Evolutionary conservation across 805 yeast species (phyloP), one percentile per base, ranked within the genome.

Genomic region (Cyberlindnera bimundalis): DNA sequence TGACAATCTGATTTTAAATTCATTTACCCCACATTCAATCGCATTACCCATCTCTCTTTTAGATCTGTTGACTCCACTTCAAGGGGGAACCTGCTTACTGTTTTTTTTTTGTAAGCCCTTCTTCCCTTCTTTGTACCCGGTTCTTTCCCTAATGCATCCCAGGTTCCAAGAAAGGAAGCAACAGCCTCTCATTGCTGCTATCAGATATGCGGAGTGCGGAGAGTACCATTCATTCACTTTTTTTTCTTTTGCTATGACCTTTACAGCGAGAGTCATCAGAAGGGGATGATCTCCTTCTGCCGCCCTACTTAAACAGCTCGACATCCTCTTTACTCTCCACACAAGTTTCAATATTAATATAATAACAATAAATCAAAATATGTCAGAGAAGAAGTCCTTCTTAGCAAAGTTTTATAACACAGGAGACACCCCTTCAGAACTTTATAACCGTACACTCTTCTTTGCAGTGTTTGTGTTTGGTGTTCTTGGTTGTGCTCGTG

Each of bases 401-500:
- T 29, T 48, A 20, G 35, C 44, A 12, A 51, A 48, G 35, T 46
- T 47, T 29, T 50, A 50, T 39, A 40, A 45, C 35, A 39, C 42
- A 3, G 53, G 43, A 19, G 56, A 48, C 15, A 28, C 60, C 1
- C 78, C 77, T 3, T 56, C 56, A 29, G 74, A 74, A 45, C 68
- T 73, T 21, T 75, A 66, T 48, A 76, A 76, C 61, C 47, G 60
- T 52, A 66, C 69, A 8, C 63, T 77, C 28, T 74, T 60, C 56
- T 47, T 67, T 33, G 63, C 75, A 1, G 70, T 74, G 12, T 58
- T 70, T 23, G 65, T 73, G 2, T 78, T 76, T 58, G 83, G 82
- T 34, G 55, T 76, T 14, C 56, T 76, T 32, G 83, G 83, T 6
- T 65, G 73, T 25, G 77, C 78, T 5, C 60, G 83, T 57, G 83